Base-by-base conservation (phyloP, 352 stramenopile genomes). In the Pythium aristosporum region DNA sequence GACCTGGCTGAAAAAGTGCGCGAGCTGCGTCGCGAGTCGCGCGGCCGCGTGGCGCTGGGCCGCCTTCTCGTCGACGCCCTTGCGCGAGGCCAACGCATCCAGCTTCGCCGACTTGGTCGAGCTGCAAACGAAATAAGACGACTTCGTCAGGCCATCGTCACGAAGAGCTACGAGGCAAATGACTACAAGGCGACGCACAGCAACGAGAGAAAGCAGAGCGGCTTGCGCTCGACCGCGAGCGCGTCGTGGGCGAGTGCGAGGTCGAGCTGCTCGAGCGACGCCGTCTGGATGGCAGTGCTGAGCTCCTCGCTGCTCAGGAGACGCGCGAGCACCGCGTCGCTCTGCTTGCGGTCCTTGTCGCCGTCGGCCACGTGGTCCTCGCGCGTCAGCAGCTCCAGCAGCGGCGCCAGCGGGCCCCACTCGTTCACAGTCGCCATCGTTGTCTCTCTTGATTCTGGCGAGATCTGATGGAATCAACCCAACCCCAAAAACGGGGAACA, bases 251-350 rank as follows among this genome's bases (percentile, higher is more conserved):
- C 67, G 13, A 93, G 69, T 59, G 68, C 82, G 34, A 74, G 51
- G 55, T 91, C 82, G 25, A 93, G 54, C 62, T 93, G 80, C 4
- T 67, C 75, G 13, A 91, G 57, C 20, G 82, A 86, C 34, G 84
- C 75, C 13, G 46, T 12, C 23, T 77, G 74, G 23, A 92, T 59
- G 18, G 84, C 82, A 9, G 37, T 32, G 15, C 59, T 63, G 28
- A 89, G 65, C 46, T 88, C 84, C 6, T 91, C 82, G 9, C 61
- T 49, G 30, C 18, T 52, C 25, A 93, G 71, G 50, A 66, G 60
- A 32, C 77, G 69, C 15, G 65, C 70, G n/a, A 91, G 61, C 20
- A 68, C 69, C 9, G 61, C 39, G 62, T 93, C 84, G 47, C 64
- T 63, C 62, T 81, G 71, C 60, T 83, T 84, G 63, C 68, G 73